Conservation (phyloP, 257 asterid species). For the Solanum pennellii region DNA sequence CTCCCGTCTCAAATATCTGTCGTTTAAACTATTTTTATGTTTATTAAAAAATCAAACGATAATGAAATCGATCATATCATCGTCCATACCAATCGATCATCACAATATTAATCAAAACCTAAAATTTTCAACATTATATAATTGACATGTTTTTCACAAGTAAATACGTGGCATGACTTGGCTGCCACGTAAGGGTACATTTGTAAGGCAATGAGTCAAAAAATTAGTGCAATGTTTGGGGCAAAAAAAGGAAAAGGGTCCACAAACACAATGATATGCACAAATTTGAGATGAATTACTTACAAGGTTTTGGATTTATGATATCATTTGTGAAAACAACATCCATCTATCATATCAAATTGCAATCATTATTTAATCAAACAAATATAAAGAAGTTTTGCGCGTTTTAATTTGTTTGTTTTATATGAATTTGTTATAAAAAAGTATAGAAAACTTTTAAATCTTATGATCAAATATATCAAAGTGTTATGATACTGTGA, state of each 20-base stretch:
- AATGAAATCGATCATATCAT: background rate
- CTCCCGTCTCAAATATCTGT: background rate
- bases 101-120: background rate
- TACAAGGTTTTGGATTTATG: conserved; percentile 3
- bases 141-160: background rate
- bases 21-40: background rate
- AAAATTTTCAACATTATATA: background rate
- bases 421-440: fast-evolving
- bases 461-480: background rate
- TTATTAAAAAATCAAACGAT: background rate
- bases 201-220: background rate
- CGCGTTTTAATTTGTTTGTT: background rate
- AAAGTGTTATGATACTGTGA: background rate
- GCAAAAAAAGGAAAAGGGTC: background rate
- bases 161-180: conserved; percentile 10
- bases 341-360: conserved; percentile 4
- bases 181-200: conserved; percentile 14
- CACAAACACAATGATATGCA: conserved; percentile 21
- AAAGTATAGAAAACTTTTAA: no score
- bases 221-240: background rate
- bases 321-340: conserved; percentile 18
- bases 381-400: background rate
- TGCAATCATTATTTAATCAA: conserved; percentile 26
- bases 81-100: background rate
- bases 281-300: conserved; percentile 18